Evolutionary conservation across 345 rosid species (phyloP).

Genomic region (Kandelia obovata): DNA sequence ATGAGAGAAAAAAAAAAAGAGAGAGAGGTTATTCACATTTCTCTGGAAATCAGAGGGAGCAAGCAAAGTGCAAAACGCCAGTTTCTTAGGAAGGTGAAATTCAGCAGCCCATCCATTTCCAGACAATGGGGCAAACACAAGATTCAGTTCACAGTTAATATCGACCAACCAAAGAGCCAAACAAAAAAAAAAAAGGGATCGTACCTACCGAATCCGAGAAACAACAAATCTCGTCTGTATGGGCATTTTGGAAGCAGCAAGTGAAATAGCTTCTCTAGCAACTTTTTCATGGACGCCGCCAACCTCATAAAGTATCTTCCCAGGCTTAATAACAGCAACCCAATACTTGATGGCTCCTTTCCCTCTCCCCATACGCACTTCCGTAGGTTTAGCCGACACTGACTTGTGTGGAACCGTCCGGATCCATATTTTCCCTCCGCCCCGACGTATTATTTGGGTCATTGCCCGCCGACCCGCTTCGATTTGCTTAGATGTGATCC

Average conservation of each 20-base stretch:
- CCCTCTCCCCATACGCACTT: slow-evolving; percentile 3
- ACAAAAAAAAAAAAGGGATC: no score
- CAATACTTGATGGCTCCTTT: background rate
- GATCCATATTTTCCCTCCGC: slow-evolving; percentile 1
- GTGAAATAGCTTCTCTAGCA: background rate
- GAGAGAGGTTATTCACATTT: no score
- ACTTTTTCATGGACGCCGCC: background rate
- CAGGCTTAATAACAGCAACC: background rate
- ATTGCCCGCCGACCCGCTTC: slow-evolving; percentile 7
- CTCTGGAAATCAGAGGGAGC: no score
- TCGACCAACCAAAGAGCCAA: no score
- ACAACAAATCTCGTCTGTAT: no score
- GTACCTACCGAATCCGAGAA: no score
- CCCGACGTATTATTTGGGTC: background rate
- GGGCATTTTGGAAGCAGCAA: slow-evolving; percentile 1
- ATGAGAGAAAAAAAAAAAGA: no score
- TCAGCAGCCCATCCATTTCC: no score
- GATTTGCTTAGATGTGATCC: slow-evolving; percentile 1
- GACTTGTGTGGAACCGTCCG: slow-evolving; percentile 4
- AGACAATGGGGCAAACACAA: no score
- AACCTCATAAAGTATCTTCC: background rate
- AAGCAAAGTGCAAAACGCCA: no score
- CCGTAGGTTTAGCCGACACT: background rate
- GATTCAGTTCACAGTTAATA: no score
- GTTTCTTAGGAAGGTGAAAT: no score